Evolutionary conservation across 345 rosid genomes (phyloP).

Genomic region (Brassica carinata): DNA sequence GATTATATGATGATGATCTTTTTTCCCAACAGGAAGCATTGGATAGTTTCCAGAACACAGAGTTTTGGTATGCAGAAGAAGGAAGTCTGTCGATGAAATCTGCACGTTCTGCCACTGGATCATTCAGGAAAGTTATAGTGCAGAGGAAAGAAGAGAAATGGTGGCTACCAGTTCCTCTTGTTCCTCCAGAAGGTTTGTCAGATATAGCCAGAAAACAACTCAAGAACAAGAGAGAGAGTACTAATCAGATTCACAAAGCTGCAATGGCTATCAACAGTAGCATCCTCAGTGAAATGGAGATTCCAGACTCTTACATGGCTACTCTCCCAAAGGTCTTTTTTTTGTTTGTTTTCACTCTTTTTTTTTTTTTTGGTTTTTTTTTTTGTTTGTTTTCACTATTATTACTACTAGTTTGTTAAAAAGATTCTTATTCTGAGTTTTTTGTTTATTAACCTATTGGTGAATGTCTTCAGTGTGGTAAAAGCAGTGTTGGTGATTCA

Average conservation of each 20-base stretch:
- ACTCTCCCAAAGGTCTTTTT: constrained; percentile 75
- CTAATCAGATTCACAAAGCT: constrained; percentile 92
- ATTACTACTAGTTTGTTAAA: not conserved
- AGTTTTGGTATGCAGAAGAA: constrained; percentile 94
- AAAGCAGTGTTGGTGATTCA: constrained; percentile 82
- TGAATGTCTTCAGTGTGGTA: constrained; percentile 70
- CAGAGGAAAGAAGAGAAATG: constrained; percentile 91
- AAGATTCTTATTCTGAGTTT: not conserved
- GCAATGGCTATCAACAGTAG: constrained; percentile 89
- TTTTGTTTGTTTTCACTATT: not conserved
- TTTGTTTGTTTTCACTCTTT: not conserved
- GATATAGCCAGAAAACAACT: constrained; percentile 76
- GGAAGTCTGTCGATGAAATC: constrained; percentile 79
- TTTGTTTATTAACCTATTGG: not conserved
- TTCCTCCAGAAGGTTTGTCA: constrained; percentile 73
- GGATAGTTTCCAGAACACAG: constrained; percentile 73
- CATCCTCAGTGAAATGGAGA: constrained; percentile 85
- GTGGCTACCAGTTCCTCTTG: constrained; percentile 96
- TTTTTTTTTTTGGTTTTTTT: not conserved
- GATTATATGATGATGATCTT: not conserved
- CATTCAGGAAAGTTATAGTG: constrained; percentile 67
- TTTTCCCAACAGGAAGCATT: constrained; percentile 69
- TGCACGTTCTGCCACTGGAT: constrained; percentile 57
- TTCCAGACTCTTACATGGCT: constrained; percentile 77
- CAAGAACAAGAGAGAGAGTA: constrained; percentile 64